Evolutionary conservation across 1,284 basidiomycete genomes (phyloP).

Genomic region (Anthracocystis setariae): DNA sequence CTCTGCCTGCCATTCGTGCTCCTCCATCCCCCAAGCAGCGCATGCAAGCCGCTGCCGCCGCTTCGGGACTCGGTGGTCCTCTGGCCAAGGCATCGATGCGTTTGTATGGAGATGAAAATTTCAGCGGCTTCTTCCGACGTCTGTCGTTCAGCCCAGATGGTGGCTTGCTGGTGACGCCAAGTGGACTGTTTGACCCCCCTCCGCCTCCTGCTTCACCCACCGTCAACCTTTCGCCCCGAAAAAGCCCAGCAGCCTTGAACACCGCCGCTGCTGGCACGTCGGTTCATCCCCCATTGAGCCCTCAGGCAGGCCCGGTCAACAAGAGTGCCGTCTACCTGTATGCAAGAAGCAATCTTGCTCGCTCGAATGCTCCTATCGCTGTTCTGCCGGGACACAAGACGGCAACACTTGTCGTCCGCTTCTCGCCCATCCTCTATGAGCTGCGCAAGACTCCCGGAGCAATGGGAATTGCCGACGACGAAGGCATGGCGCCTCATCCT

Average conservation of each 20-base stretch:
- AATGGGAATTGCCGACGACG: slow-evolving; percentile 15
- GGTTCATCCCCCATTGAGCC: slow-evolving; percentile 8
- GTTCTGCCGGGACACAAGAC: slow-evolving; percentile 96
- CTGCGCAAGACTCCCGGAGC: slow-evolving; percentile 71
- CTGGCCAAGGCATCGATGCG: slow-evolving; percentile 49
- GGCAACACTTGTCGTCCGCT: slow-evolving; percentile 89
- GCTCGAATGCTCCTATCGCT: slow-evolving; percentile 81
- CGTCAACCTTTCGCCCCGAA: slow-evolving; percentile 36
- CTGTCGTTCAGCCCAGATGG: slow-evolving; percentile 95
- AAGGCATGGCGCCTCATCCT: slow-evolving; percentile 53
- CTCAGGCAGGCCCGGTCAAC: slow-evolving; percentile 58
- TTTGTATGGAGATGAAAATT: slow-evolving; percentile 94
- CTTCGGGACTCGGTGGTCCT: slow-evolving; percentile 24
- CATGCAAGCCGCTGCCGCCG: slow-evolving; percentile 54
- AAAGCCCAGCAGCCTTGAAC: slow-evolving; percentile 29
- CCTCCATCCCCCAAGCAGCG: slow-evolving; percentile 60
- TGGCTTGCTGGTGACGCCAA: slow-evolving; percentile 88
- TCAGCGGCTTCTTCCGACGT: slow-evolving; percentile 93
- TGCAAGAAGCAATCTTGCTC: slow-evolving; percentile 83
- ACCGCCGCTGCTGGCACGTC: background rate
- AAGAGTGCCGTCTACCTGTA: slow-evolving; percentile 88
- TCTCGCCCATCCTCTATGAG: slow-evolving; percentile 92
- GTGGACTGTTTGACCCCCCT: slow-evolving; percentile 79
- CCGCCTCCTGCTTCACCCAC: slow-evolving; percentile 53
- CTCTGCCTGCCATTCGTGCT: slow-evolving; percentile 65